Conservation (phyloP, 179 eudicot species). For the Beta corolliflora region DNA sequence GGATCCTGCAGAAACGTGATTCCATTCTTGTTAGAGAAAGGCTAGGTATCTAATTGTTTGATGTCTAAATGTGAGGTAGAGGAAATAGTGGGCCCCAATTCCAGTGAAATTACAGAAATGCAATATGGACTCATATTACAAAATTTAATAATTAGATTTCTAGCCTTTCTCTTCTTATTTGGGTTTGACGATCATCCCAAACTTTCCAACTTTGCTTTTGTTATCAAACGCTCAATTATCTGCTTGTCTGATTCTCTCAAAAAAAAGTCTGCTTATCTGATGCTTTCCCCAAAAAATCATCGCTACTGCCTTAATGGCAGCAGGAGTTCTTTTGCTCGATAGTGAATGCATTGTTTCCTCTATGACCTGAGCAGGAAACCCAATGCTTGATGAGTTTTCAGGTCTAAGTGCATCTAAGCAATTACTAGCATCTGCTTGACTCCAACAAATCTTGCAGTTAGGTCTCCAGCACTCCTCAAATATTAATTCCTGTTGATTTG, state of each 20-base stretch:
- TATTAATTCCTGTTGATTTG: neutral
- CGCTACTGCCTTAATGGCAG: neutral
- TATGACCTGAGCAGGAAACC: neutral
- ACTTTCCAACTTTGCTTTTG: neutral
- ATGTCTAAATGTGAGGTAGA: too few species aligned
- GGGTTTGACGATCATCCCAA: neutral
- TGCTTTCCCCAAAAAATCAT: neutral
- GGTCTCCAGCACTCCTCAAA: neutral
- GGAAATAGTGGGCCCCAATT: too few species aligned
- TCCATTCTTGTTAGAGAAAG: too few species aligned
- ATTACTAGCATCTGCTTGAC: neutral
- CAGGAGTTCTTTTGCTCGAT: neutral
- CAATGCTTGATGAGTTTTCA: neutral
- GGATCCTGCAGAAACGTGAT: too few species aligned
- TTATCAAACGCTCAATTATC: neutral
- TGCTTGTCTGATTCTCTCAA: neutral
- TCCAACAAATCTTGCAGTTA: neutral
- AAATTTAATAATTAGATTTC: too few species aligned
- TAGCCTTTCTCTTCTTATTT: too few species aligned
- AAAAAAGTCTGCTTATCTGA: too few species aligned
- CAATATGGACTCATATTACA: too few species aligned
- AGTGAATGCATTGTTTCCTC: neutral
- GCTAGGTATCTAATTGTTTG: too few species aligned
- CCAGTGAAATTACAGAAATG: too few species aligned
- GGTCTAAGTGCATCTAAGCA: neutral